phyloP scores from a whole-genome alignment of 2,329 filamentous ascomycete species.

The Akanthomyces dipterigenus region DNA sequence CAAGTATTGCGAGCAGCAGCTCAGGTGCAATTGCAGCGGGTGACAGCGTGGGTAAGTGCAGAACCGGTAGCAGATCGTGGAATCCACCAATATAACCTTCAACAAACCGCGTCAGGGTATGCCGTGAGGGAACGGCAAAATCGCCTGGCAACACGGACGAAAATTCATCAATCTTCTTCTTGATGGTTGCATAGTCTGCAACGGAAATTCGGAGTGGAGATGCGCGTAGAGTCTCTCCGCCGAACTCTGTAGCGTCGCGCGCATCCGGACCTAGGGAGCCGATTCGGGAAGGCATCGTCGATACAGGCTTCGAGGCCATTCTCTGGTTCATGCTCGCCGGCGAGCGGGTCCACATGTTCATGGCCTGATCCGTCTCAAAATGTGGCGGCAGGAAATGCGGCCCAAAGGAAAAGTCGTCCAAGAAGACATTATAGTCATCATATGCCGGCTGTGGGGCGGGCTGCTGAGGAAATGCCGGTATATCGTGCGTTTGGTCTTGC shows the following conservation, averaged over 20 bases:
- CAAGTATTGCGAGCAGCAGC: conserved; percentile 59
- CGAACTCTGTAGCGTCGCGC: conserved; percentile 31
- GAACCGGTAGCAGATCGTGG: conserved; percentile 49
- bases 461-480: conserved; percentile 29
- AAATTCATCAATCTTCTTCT: conserved; percentile 55
- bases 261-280: conserved; percentile 47
- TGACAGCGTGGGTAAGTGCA: conserved; percentile 61
- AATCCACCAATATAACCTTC: conserved; percentile 66
- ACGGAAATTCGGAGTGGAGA: conserved; percentile 44
- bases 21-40: conserved; percentile 61
- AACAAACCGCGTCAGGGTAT: conserved; percentile 61
- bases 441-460: conserved; percentile 31
- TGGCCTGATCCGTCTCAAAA: conserved; percentile 47
- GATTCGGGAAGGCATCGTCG: conserved; percentile 48
- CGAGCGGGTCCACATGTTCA: conserved; percentile 43
- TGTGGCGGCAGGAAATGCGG: conserved; percentile 50
- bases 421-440: conserved; percentile 53
- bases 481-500: conserved; percentile 37
- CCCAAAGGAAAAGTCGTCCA: conserved; percentile 49
- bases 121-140: conserved; percentile 62
- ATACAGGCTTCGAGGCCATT: conserved; percentile 40
- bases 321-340: conserved; percentile 32
- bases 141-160: conserved; percentile 52
- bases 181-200: conserved; percentile 48
- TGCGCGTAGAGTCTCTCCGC: conserved; percentile 26